These are phyloP conservation scores for Candida yuanshanica DNA, from an alignment of 805 yeast genomes.

Conservation along the genomic window DNA sequence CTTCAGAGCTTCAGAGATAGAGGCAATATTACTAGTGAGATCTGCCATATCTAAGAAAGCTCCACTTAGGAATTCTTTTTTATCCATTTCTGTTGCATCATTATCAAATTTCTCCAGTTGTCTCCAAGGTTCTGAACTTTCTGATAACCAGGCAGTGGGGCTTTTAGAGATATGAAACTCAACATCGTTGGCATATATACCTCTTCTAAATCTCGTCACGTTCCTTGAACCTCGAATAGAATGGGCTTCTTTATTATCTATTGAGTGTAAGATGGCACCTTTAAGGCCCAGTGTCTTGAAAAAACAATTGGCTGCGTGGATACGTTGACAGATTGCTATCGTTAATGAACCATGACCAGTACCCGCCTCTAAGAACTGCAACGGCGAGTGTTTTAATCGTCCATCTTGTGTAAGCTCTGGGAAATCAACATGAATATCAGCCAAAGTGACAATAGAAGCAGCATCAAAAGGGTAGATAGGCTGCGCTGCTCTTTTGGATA, in stretches of 20 bases:
- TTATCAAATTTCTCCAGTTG: constrained; percentile 11
- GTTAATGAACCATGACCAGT: constrained; percentile 51
- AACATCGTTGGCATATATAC: constrained; percentile 39
- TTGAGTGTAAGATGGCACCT: constrained; percentile 42
- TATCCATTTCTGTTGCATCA: constrained; percentile 16
- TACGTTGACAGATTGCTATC: constrained; percentile 34
- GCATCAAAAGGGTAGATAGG: constrained; percentile 50
- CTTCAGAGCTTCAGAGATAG: constrained; percentile 29
- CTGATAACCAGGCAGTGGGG: constrained; percentile 35
- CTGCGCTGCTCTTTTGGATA: constrained; percentile 39
- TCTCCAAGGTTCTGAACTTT: constrained; percentile 23
- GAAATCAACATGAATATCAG: constrained; percentile 41
- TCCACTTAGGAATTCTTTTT: constrained; percentile 33
- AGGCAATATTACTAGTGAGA: constrained; percentile 29
- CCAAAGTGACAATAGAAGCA: constrained; percentile 37
- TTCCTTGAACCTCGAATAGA: constrained; percentile 37
- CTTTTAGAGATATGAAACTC: constrained; percentile 38
- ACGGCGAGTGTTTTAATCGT: constrained; percentile 21
- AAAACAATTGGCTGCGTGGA: constrained; percentile 41
- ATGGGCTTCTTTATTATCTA: constrained; percentile 37
- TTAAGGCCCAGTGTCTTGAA: constrained; percentile 24
- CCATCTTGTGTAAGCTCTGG: constrained; percentile 23
- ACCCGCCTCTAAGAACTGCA: constrained; percentile 45
- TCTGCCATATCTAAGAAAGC: constrained; percentile 44
- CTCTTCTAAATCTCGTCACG: constrained; percentile 34